Evolutionary conservation across 495 filamentous ascomycete species (phyloP).

Genomic region (Massariosphaeria phaeospora): DNA sequence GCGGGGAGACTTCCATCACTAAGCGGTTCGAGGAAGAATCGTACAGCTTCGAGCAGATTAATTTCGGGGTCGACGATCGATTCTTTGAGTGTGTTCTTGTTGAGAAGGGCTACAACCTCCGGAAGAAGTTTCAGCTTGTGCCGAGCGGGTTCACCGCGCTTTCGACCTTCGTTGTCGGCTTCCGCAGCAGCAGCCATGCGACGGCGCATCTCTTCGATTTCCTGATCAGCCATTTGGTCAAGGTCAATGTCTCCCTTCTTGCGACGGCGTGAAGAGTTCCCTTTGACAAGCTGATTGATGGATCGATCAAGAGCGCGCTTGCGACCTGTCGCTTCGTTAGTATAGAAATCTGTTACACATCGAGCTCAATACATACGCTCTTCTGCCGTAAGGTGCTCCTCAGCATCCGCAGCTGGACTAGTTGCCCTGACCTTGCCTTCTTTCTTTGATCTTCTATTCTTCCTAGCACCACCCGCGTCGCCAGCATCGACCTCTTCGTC

Average conservation of each 20-base stretch:
- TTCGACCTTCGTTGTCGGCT: slow-evolving; percentile 73
- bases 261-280: slow-evolving; percentile 64
- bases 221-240: slow-evolving; percentile 79
- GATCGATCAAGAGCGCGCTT: slow-evolving; percentile 73
- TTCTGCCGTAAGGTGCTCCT: slow-evolving; percentile 51
- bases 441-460: slow-evolving; percentile 44
- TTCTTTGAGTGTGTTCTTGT: slow-evolving; percentile 76
- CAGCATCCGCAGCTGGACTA: slow-evolving; percentile 55
- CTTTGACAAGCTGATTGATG: slow-evolving; percentile 82
- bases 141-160: slow-evolving; percentile 70
- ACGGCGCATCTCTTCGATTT: slow-evolving; percentile 80
- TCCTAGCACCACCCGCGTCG: slow-evolving; percentile 52
- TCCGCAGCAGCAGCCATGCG: slow-evolving; percentile 90
- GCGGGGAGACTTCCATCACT: slow-evolving; percentile 88
- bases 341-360: not conserved
- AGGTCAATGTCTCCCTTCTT: slow-evolving; percentile 90
- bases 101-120: slow-evolving; percentile 81
- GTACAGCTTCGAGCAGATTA: slow-evolving; percentile 89
- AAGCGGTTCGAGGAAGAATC: slow-evolving; percentile 94
- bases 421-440: slow-evolving; percentile 41
- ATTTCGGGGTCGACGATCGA: slow-evolving; percentile 86
- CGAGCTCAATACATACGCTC: slow-evolving; percentile 41
- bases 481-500: slow-evolving; percentile 54
- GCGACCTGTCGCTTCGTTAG: slow-evolving; percentile 48
- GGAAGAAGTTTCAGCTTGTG: slow-evolving; percentile 94